phyloP scores from a whole-genome alignment of 1,284 basidiomycete genomes.

The Apiotrichum gamsii region DNA sequence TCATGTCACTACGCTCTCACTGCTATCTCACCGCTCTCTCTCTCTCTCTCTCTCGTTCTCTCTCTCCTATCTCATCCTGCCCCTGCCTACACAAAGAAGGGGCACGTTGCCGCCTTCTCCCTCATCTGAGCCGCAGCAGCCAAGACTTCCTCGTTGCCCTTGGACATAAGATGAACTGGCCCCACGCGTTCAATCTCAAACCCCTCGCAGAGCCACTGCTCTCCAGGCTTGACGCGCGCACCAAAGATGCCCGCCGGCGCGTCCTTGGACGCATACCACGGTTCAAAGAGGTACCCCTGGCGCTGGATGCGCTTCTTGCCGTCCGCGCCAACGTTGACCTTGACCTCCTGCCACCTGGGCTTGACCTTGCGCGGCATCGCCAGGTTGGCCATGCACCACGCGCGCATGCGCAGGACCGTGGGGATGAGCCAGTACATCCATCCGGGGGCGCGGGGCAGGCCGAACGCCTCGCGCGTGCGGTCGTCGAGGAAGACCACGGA shows the following conservation, averaged over 20 bases:
- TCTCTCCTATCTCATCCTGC: too few species aligned
- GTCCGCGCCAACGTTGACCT: background rate
- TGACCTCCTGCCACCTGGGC: background rate
- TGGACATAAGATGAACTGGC: conserved; percentile 2
- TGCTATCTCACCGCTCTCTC: too few species aligned
- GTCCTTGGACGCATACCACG: conserved; percentile 3
- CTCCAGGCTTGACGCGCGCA: background rate
- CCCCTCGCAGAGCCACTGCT: conserved; percentile 3
- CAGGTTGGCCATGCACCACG: conserved; percentile 1
- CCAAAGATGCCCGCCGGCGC: conserved; percentile 3
- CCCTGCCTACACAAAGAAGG: conserved; percentile 10
- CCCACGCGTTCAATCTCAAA: conserved; percentile 5
- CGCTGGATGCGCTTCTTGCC: background rate
- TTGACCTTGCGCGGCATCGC: background rate
- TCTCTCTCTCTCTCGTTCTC: too few species aligned
- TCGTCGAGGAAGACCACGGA: conserved; percentile 12
- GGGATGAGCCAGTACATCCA: conserved; percentile 6
- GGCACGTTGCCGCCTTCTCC: conserved; percentile 1
- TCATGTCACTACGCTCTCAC: too few species aligned
- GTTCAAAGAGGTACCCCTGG: conserved; percentile 15
- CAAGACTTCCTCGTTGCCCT: conserved; percentile 2
- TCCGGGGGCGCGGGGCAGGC: background rate
- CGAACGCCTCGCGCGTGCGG: conserved; percentile 10
- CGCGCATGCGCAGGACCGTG: conserved; percentile 6
- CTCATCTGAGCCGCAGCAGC: conserved; percentile 4